Conservation (phyloP, 2,329 filamentous ascomycete species). For the Hypoxylon sp. region DNA sequence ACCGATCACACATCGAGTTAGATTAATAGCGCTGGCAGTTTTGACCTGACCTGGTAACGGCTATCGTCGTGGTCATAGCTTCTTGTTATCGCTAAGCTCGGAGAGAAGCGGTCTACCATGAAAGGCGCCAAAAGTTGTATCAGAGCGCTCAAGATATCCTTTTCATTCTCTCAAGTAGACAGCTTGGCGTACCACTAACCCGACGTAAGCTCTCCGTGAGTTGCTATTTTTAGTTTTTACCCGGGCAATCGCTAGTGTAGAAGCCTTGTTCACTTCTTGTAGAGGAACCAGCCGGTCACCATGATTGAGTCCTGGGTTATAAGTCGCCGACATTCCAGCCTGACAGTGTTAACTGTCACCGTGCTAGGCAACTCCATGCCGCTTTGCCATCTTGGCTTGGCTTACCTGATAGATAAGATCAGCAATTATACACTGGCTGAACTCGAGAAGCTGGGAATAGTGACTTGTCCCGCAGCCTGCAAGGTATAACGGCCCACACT, state of each 20-base stretch:
- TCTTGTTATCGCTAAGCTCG: not conserved
- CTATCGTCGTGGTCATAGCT: not conserved
- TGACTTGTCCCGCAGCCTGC: not conserved
- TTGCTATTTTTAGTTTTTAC: conserved; percentile 19
- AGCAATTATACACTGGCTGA: conserved; percentile 18
- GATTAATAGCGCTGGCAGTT: not conserved
- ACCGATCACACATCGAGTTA: not conserved
- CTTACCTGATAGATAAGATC: not conserved
- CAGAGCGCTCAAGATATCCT: not conserved
- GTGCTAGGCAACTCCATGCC: conserved; percentile 3
- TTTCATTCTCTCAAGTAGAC: not conserved
- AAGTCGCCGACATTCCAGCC: not conserved
- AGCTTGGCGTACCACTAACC: not conserved
- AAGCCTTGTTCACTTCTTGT: conserved; percentile 2
- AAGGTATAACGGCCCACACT: conserved; percentile 10
- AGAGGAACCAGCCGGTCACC: not conserved
- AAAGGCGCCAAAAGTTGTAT: not conserved
- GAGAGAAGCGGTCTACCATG: not conserved
- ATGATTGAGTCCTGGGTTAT: not conserved
- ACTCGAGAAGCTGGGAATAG: conserved; percentile 12
- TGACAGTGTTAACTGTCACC: not conserved
- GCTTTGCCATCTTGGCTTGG: conserved; percentile 7
- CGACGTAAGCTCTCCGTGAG: too few relatives aligned
- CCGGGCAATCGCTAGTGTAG: not conserved
- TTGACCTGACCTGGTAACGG: not conserved